Base-by-base conservation (phyloP, 108 stramenopile species). In the Asterionellopsis glacialis region DNA sequence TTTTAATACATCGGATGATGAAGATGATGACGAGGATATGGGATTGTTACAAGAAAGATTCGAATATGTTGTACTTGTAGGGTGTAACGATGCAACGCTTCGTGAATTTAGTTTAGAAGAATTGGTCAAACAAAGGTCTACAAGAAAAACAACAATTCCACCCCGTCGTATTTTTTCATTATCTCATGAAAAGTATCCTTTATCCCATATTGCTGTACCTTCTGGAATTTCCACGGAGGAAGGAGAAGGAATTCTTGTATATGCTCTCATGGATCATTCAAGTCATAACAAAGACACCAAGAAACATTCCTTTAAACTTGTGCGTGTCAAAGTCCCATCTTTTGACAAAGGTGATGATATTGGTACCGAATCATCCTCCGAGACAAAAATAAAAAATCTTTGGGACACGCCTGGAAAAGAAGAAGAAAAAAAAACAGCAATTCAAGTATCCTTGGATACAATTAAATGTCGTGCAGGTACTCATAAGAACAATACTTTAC, bases 81-180 rank as follows among this genome's bases (percentile, higher is more conserved):
- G 69, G 39, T 80, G 79, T 38, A 26, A 40, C 4, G 79, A 80
- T 56, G 79, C 73, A 41, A 65, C 65, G 12, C 7, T 79, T 23
- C 63, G 63, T 9, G 77, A 73, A 61, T 73, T 73, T 44, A 52
- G 44, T 11, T 59, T 79, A 18, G 7, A 47, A 1, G 47, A 51
- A 15, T 41, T 75, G 41, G 7, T 41, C 5, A 41, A 39, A 16
- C 57, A 27, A 25, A 27, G 13, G 12, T 48, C 13, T 1, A 11
- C 21, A 24, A 47, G n/a, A 24, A 39, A 41, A 57, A 1, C n/a
- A 57, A 4, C 47, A 21, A 1, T 19, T 48, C 6, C 6, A 19
- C 71, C 76, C 18, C 63, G 69, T 43, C 63, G 71, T 22, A 60
- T 77, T 19, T 25, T 71, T 47, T 61, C 57, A 27, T 40, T 77